Evolutionary conservation across 2,329 filamentous ascomycete species (phyloP).

Genomic region (Mycocentrospora acerina): DNA sequence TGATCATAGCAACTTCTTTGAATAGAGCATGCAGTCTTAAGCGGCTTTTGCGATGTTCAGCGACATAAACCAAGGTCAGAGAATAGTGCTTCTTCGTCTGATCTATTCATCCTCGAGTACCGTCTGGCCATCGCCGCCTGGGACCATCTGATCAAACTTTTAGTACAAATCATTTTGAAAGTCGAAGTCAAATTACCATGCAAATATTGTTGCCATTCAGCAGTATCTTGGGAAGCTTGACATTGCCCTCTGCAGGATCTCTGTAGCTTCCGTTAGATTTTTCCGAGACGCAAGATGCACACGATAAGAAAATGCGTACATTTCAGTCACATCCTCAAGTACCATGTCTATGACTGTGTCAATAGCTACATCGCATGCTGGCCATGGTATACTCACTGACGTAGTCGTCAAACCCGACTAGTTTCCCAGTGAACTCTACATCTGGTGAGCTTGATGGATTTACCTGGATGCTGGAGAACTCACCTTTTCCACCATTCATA

Average conservation of each 20-base stretch:
- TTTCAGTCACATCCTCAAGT: constrained; percentile 93
- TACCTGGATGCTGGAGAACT: not conserved
- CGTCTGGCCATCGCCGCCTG: constrained; percentile 35
- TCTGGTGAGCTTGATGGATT: constrained; percentile 5
- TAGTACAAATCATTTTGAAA: too few species aligned
- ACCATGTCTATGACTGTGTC: constrained; percentile 79
- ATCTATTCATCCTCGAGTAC: constrained; percentile 27
- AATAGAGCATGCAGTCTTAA: too few species aligned
- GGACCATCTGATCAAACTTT: constrained; percentile 29
- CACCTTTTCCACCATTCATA: constrained; percentile 99
- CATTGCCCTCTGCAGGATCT: constrained; percentile 81
- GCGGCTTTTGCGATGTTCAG: too few species aligned
- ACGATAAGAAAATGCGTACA: constrained; percentile 57
- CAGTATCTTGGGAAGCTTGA: constrained; percentile 89
- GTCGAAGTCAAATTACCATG: constrained; percentile 68
- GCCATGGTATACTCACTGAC: constrained; percentile 76
- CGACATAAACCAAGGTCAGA: not conserved
- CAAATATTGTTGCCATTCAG: constrained; percentile 98
- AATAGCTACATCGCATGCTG: constrained; percentile 1
- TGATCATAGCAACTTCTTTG: too few species aligned
- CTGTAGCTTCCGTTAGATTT: constrained; percentile 50
- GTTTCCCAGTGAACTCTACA: constrained; percentile 89
- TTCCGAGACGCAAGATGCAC: not conserved
- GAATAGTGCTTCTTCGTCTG: not conserved
- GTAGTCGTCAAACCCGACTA: constrained; percentile 97